Conservation (phyloP, 2,329 filamentous ascomycete genomes). For the Alternaria brassicicola region DNA sequence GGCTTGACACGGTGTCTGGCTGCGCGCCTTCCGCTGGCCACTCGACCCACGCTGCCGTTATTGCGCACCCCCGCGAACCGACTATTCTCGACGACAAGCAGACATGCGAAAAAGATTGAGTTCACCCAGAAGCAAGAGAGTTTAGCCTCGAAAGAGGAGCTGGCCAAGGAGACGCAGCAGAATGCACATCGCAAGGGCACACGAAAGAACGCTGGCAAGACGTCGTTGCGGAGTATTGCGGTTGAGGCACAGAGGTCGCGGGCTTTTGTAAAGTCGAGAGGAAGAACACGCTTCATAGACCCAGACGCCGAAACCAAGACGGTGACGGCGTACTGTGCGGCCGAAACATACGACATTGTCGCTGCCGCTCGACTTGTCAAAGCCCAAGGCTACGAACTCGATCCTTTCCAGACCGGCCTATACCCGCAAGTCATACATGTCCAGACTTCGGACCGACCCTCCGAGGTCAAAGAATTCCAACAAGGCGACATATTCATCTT, state of each 20-base stretch:
- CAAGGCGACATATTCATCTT: conserved; percentile 92
- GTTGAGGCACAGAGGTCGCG: conserved; percentile 76
- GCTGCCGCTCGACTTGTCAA: conserved; percentile 64
- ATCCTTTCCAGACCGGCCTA: conserved; percentile 66
- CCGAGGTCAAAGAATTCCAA: conserved; percentile 56
- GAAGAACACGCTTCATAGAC: conserved; percentile 53
- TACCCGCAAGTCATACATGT: conserved; percentile 71
- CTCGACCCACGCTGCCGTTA: conserved; percentile 9
- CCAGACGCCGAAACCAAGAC: conserved; percentile 57
- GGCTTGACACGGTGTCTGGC: conserved; percentile 32
- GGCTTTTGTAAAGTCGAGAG: conserved; percentile 58
- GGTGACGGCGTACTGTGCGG: conserved; percentile 70
- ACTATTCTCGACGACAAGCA: conserved; percentile 23
- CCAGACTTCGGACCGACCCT: conserved; percentile 50
- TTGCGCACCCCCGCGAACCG: conserved; percentile 10
- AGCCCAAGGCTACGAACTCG: conserved; percentile 65
- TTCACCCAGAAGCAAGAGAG: conserved; percentile 32
- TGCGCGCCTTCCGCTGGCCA: background rate
- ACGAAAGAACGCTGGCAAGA: conserved; percentile 42
- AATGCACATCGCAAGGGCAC: conserved; percentile 28
- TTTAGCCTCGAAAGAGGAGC: conserved; percentile 14
- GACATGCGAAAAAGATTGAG: conserved; percentile 31
- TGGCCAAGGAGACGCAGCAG: conserved; percentile 11
- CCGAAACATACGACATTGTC: conserved; percentile 69
- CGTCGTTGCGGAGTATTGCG: conserved; percentile 77